phyloP scores from a whole-genome alignment of 2,329 filamentous ascomycete species.

The Cercospora nicotianae region DNA sequence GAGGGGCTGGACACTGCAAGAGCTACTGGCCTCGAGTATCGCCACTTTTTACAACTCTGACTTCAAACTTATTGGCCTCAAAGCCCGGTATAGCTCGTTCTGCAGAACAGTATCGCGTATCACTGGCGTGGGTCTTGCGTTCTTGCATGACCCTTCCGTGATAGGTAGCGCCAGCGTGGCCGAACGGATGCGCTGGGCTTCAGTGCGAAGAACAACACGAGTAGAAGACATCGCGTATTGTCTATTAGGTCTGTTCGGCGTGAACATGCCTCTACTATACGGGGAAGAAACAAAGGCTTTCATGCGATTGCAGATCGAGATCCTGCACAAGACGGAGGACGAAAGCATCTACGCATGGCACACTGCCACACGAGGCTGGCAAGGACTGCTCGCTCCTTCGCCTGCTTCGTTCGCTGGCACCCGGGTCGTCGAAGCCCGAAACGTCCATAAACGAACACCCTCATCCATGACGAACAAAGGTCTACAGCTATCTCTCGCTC shows the following conservation, averaged over 20 bases:
- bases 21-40: conserved; percentile 10
- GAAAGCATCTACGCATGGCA: conserved; percentile 15
- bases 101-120: background rate
- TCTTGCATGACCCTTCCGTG: conserved; percentile 10
- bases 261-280: conserved; percentile 41
- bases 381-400: background rate
- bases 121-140: conserved; percentile 12
- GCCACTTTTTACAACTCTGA: conserved; percentile 12
- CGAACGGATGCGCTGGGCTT: conserved; percentile 17
- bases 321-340: conserved; percentile 4
- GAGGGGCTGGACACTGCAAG: conserved; percentile 20
- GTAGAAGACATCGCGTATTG: conserved; percentile 51
- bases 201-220: conserved; percentile 12
- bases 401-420: background rate
- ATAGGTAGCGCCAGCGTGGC: conserved; percentile 9
- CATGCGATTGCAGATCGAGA: conserved; percentile 8
- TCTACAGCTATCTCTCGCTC: background rate
- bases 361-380: background rate
- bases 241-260: conserved; percentile 48
- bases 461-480: background rate
- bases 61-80: conserved; percentile 22
- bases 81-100: conserved; percentile 1
- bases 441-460: background rate
- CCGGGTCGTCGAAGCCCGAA: background rate
- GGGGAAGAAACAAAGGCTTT: conserved; percentile 17